Evolutionary conservation across 2,329 filamentous ascomycete genomes (phyloP).

Genomic region (Xylaria sp.): DNA sequence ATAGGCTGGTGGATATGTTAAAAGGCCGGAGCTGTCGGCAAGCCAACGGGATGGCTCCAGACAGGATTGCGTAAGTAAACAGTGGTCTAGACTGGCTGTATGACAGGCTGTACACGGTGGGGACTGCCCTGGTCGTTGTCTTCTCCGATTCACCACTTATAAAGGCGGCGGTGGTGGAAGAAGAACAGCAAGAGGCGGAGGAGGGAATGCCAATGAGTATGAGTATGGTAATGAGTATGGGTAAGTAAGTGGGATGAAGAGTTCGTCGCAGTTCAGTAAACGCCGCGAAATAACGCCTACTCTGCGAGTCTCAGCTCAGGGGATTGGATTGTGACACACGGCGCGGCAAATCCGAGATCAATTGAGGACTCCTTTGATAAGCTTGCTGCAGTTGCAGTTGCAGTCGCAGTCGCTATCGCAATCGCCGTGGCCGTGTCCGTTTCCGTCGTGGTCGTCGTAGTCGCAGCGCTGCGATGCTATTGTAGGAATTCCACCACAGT

Average conservation of each 20-base stretch:
- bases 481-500: not conserved
- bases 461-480: not conserved
- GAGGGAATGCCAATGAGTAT: not conserved
- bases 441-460: not conserved
- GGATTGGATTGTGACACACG: conserved; percentile 21
- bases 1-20: not conserved
- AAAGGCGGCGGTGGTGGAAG: not conserved
- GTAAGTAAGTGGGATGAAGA: not conserved
- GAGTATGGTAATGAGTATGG: too few relatives aligned
- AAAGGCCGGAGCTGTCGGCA: conserved; percentile 15
- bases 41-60: conserved; percentile 16
- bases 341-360: conserved; percentile 16
- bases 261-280: conserved; percentile 7
- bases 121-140: conserved; percentile 10
- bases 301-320: conserved; percentile 15
- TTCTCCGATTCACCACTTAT: conserved; percentile 17
- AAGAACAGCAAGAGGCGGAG: not conserved
- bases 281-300: not conserved
- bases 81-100: conserved; percentile 7
- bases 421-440: not conserved
- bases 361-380: conserved; percentile 12
- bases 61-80: conserved; percentile 14
- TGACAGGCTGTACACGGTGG: conserved; percentile 4
- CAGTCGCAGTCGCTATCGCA: not conserved
- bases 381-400: not conserved